Conservation (phyloP, 176 grass and related monocot genomes). For the Calamus simplicifolius region DNA sequence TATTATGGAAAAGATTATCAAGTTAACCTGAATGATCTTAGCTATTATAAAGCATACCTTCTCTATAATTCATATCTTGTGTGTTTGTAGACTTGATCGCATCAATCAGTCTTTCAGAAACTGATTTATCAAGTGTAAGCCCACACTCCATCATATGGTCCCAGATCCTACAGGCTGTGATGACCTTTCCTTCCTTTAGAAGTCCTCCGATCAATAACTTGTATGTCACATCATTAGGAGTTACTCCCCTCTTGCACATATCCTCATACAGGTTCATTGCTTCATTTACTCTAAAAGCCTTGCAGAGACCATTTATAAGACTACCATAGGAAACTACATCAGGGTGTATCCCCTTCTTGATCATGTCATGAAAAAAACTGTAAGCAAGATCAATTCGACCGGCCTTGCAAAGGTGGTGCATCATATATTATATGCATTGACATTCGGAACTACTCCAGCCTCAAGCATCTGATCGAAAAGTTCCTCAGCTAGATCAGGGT, state of each 20-base stretch:
- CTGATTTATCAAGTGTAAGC: slow-evolving; percentile 45
- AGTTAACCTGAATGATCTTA: no score
- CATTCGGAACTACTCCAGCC: slow-evolving; percentile 39
- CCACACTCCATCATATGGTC: slow-evolving; percentile 58
- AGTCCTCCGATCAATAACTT: slow-evolving; percentile 58
- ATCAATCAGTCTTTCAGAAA: slow-evolving; percentile 53
- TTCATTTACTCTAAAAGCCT: slow-evolving; percentile 39
- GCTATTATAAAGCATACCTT: no score
- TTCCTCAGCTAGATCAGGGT: slow-evolving; percentile 46
- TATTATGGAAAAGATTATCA: no score
- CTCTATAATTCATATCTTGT: slow-evolving; percentile 14
- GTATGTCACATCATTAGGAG: slow-evolving; percentile 56
- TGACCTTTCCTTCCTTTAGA: slow-evolving; percentile 47
- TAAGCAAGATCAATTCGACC: slow-evolving; percentile 42
- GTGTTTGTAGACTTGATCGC: slow-evolving; percentile 45
- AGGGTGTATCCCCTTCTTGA: slow-evolving; percentile 34
- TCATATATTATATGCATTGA: slow-evolving; percentile 63
- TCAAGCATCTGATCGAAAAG: slow-evolving; percentile 58
- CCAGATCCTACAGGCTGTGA: slow-evolving; percentile 52
- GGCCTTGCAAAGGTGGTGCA: slow-evolving; percentile 52
- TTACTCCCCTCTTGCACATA: slow-evolving; percentile 39
- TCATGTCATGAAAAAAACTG: slow-evolving; percentile 43
- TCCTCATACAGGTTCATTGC: slow-evolving; percentile 49
- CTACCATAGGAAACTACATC: slow-evolving; percentile 57
- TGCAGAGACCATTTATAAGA: slow-evolving; percentile 36